Evolutionary conservation across 805 yeast genomes (phyloP), one percentile per base, ranked within the genome.

Genomic region (Barnettozyma siamensis): DNA sequence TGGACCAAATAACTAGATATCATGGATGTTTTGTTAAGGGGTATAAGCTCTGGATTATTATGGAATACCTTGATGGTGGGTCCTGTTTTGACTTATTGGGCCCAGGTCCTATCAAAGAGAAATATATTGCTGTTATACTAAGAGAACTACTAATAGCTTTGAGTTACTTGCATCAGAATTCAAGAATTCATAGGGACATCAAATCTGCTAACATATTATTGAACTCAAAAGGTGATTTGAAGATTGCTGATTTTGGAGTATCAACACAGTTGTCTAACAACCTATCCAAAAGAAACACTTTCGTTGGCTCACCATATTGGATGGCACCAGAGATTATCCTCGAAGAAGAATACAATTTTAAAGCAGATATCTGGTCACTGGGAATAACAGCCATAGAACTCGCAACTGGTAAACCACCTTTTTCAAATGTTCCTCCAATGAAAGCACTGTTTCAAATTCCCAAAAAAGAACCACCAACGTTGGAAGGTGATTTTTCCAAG

Each of bases 251-350:
- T 60, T 91, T 91, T 62, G 98, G 98, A 1, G 96, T 91, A 10
- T 95, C 98, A 1, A 86, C 97, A 1, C 84, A 80, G 51, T 69
- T 77, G 7, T 80, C 95, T 5, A 80, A 73, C 48, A 78, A 79
- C 50, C 53, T 78, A 44, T 70, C 83, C 33, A 74, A 82, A 54
- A 70, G 99, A 50, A 68, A 72, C 58, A 76, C 82, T 0, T 69
- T 75, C 55, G 80, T 76, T 7, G 95, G 95, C 1, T 84, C 94
- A 0, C 94, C 94, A 1, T 93, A 88, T 60, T 93, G 99, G 99
- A 93, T 93, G 99, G 96, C 98, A 0, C 99, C 99, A 0, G 99
- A 91, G 61, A 98, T 91, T 27, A 91, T 91, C 30, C 70, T 85
- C 59, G 97, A 89, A 61, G 94, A 91, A 37, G 87, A 82, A 18